These are phyloP conservation scores for Trichaptum fuscoviolaceum DNA, from an alignment of 768 basidiomycete species.

Conservation along the genomic window DNA sequence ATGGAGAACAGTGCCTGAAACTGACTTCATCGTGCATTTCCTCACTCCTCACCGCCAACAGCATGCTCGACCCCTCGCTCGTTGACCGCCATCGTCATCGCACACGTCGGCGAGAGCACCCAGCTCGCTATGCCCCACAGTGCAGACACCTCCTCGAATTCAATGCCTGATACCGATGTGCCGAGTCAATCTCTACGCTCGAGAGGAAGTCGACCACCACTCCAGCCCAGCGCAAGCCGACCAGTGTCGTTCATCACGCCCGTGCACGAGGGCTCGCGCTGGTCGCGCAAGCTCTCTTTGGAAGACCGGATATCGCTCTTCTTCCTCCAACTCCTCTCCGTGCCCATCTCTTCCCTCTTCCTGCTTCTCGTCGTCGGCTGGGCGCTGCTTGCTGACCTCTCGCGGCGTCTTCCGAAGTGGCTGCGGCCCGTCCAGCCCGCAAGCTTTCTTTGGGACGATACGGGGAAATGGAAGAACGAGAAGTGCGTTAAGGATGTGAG, in stretches of 20 bases:
- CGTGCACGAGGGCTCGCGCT: background rate
- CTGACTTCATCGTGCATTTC: background rate
- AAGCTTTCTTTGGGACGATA: conserved; percentile 32
- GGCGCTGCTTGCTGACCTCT: conserved; percentile 24
- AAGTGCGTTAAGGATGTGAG: conserved; percentile 33
- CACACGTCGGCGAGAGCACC: background rate
- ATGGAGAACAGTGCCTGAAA: background rate
- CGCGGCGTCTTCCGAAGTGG: conserved; percentile 14
- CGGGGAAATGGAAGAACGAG: conserved; percentile 31
- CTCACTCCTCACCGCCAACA: background rate
- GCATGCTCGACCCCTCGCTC: too few relatives aligned
- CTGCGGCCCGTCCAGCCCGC: conserved; percentile 19
- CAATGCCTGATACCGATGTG: too few relatives aligned
- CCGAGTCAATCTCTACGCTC: background rate
- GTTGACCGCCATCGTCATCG: background rate
- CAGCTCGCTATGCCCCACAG: too few relatives aligned
- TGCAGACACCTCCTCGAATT: too few relatives aligned
- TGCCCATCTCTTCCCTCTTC: conserved; percentile 32
- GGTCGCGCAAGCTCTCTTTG: background rate
- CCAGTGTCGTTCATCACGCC: background rate
- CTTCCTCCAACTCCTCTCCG: conserved; percentile 10
- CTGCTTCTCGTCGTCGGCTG: conserved; percentile 36
- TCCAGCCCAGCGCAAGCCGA: background rate
- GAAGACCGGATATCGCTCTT: conserved; percentile 5
- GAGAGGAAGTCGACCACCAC: background rate